phyloP scores from a whole-genome alignment of 495 filamentous ascomycete species.

The Xylaria scruposa region DNA sequence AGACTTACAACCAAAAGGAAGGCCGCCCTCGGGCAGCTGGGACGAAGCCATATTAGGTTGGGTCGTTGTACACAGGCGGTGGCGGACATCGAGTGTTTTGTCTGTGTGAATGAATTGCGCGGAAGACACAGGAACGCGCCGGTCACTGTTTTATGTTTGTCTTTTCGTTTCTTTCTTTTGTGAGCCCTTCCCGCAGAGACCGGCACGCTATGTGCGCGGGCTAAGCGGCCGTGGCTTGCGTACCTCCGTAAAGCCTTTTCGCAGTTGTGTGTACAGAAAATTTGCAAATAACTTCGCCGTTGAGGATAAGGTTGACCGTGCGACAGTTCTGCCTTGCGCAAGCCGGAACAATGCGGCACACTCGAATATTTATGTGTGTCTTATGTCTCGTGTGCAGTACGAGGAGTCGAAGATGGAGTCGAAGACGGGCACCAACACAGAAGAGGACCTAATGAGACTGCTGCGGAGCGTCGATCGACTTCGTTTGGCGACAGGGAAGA shows the following conservation, averaged over 20 bases:
- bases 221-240: not conserved
- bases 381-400: not conserved
- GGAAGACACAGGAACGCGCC: not conserved
- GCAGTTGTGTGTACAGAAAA: not conserved
- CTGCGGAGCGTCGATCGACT: too few species aligned
- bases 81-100: slow-evolving; percentile 53
- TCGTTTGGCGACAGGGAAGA: not conserved
- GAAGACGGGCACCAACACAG: not conserved
- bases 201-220: not conserved
- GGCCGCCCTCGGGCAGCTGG: slow-evolving; percentile 42
- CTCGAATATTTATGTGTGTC: not conserved
- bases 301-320: not conserved
- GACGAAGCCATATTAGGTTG: slow-evolving; percentile 57
- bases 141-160: not conserved
- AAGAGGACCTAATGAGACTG: not conserved
- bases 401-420: not conserved
- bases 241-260: not conserved
- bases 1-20: slow-evolving; percentile 69
- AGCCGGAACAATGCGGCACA: not conserved
- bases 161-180: not conserved
- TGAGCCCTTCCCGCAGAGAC: not conserved
- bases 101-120: not conserved
- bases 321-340: not conserved
- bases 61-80: slow-evolving; percentile 42
- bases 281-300: not conserved